Evolutionary conservation across 2,329 filamentous ascomycete species (phyloP), one percentile per base, ranked within the genome.

Genomic region (Calonectria crousiana): DNA sequence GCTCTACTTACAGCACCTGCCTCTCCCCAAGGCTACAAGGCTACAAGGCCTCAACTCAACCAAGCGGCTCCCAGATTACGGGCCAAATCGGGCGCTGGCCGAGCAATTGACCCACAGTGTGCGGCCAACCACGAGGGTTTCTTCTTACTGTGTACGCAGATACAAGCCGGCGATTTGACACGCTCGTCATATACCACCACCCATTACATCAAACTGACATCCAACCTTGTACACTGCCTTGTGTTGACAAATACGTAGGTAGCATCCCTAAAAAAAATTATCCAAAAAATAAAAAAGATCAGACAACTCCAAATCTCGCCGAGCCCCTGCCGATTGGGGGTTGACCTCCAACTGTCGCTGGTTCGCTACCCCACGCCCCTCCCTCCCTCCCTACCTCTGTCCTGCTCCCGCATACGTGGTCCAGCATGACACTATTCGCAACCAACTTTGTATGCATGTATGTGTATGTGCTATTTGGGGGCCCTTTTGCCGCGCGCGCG

Each of bases 291-390:
- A n/a, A n/a, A n/a, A n/a, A n/a, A n/a, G n/a, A n/a, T n/a, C 26
- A 23, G 23, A 38, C 23, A 51, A 41, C 23, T 8, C 67, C 53
- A 51, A 58, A 67, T 67, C 26, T 72, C 69, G 69, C 69, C 69
- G 69, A 72, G 69, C 34, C 69, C 51, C 49, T 72, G 52, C 64
- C 69, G 69, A 69, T 51, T 44, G 58, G 36, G 56, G 67, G 67
- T 51, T 51, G 26, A 16, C 28, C 52, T 32, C 28, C 52, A 34
- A 20, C 13, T 32, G 30, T 32, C 30, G 30, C 30, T 32, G 30
- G 30, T 9, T 20, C 11, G 49, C 23, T 36, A 36, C 53, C 67
- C 26, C 51, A 68, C 36, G 11, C 66, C 26, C 36, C 52, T 38
- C 51, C 66, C 65, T 23, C 11, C n/a, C n/a, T n/a, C 26, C 5